Base-by-base conservation (phyloP, 306 rosid species). In the Acacia melanoxylon region DNA sequence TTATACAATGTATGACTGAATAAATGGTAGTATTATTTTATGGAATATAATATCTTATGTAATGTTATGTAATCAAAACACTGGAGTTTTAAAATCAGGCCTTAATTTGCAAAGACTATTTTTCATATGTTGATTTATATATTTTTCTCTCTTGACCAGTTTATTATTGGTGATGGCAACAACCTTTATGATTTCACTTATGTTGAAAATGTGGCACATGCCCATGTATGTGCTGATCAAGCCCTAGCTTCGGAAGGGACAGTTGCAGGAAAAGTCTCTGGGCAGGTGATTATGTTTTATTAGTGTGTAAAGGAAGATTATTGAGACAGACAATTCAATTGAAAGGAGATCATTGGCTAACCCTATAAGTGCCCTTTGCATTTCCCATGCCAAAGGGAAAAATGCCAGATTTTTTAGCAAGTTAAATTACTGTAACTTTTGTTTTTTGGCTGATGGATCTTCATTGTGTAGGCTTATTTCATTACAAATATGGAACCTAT, bases 121-220 rank as follows among this genome's bases (percentile, higher is more conserved):
- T 37, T 80, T 72, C 20, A 68, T 58, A 52, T 76, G 44, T 77
- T 77, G 45, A 74, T 78, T 71, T 8, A 56, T 68, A 44, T 73
- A 42, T 69, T 67, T 81, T 84, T 82, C 37, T 79, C 81, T 69
- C 81, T 45, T 91, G 82, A 54, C 29, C 93, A 96, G 99, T 96
- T 91, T 88, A 89, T 96, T 81, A 81, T 96, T 84, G 99, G 99
- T 3, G 89, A 93, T 89, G 99, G 99, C 52, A 91, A 90, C 67
- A 96, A 93, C 70, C 20, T 90, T 35, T 91, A 83, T 77, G 99
- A 96, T 85, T 96, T 96, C 89, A 96, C 99, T 41, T 96, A 90
- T 72, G 99, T 96, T 83, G 97, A 88, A 91, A 96, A 96, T 65
- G 97, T 96, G 90, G 99, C 95, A 68, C 97, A 96, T 86, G 94